phyloP scores from a whole-genome alignment of 371 early-diverging fungal species.

The Rhizopus delemar region DNA sequence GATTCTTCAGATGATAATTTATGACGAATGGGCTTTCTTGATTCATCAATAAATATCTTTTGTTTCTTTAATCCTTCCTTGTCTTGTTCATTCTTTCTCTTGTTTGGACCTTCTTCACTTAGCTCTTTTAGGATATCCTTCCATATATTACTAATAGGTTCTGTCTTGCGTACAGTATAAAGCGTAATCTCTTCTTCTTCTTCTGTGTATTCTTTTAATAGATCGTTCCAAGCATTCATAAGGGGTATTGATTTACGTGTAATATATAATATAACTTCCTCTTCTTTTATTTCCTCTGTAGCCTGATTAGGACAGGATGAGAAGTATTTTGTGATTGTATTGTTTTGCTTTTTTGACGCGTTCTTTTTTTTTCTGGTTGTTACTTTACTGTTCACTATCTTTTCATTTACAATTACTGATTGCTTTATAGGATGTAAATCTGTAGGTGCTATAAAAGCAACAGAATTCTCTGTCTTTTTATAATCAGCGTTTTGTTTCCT shows the following conservation, averaged over 20 bases:
- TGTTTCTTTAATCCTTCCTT: slow-evolving; percentile 4
- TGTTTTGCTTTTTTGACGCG: not conserved
- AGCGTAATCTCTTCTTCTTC: slow-evolving; percentile 3
- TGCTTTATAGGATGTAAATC: not conserved
- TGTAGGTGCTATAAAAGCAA: not conserved
- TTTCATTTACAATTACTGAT: not conserved
- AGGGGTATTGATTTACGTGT: slow-evolving; percentile 7
- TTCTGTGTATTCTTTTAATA: slow-evolving; percentile 6
- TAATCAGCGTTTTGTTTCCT: not conserved
- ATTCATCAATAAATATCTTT: slow-evolving; percentile 11
- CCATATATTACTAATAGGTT: slow-evolving; percentile 1
- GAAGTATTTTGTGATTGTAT: not conserved
- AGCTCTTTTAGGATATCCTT: not conserved
- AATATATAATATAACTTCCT: not conserved
- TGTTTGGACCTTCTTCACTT: not conserved
- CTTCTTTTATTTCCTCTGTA: not conserved
- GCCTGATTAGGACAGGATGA: not conserved
- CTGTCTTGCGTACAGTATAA: slow-evolving; percentile 1
- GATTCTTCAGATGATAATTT: slow-evolving; percentile 2
- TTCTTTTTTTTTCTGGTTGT: not conserved
- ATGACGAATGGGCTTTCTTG: slow-evolving; percentile 16
- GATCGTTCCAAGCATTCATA: slow-evolving; percentile 2
- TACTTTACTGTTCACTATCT: not conserved
- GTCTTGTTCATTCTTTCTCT: slow-evolving; percentile 1
- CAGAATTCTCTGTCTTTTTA: not conserved